These are phyloP conservation scores for Aspergillus biplanus DNA, from an alignment of 495 filamentous ascomycete species.

Conservation along the genomic window DNA sequence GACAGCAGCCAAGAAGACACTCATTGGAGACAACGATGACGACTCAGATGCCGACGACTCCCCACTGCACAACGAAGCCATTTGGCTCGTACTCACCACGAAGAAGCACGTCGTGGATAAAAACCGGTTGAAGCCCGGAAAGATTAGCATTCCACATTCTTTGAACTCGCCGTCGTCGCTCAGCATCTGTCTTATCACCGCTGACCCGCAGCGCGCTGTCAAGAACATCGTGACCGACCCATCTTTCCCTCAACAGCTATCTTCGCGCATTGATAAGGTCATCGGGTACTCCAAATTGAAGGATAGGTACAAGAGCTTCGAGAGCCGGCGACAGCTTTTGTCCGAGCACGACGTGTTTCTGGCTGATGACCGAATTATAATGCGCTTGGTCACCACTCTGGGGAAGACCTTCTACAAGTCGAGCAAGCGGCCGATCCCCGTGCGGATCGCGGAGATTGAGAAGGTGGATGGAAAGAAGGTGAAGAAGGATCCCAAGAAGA, in stretches of 20 bases:
- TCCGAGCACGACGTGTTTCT: conserved; percentile 87
- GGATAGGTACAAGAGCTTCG: conserved; percentile 83
- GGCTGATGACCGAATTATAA: conserved; percentile 81
- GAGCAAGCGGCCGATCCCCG: conserved; percentile 83
- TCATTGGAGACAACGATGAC: conserved; percentile 65
- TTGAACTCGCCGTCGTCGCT: conserved; percentile 63
- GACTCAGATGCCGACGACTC: conserved; percentile 50
- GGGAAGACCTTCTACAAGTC: conserved; percentile 89
- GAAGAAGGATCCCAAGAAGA: conserved; percentile 51
- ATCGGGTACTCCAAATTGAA: conserved; percentile 83
- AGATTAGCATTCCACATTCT: conserved; percentile 67
- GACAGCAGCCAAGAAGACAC: conserved; percentile 66
- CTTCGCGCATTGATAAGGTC: conserved; percentile 74
- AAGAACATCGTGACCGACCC: conserved; percentile 82
- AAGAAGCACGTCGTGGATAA: conserved; percentile 84
- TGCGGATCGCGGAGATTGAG: conserved; percentile 67
- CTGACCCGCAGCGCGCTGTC: conserved; percentile 84
- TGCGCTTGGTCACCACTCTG: conserved; percentile 71
- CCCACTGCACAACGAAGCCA: conserved; percentile 59
- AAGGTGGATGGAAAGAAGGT: conserved; percentile 70
- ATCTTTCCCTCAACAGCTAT: conserved; percentile 72
- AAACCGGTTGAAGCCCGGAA: conserved; percentile 77
- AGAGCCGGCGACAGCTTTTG: conserved; percentile 81
- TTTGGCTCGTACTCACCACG: conserved; percentile 86
- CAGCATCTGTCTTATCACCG: conserved; percentile 81